phyloP scores from a whole-genome alignment of 2,329 filamentous ascomycete species.

The Cercospora sesami region DNA sequence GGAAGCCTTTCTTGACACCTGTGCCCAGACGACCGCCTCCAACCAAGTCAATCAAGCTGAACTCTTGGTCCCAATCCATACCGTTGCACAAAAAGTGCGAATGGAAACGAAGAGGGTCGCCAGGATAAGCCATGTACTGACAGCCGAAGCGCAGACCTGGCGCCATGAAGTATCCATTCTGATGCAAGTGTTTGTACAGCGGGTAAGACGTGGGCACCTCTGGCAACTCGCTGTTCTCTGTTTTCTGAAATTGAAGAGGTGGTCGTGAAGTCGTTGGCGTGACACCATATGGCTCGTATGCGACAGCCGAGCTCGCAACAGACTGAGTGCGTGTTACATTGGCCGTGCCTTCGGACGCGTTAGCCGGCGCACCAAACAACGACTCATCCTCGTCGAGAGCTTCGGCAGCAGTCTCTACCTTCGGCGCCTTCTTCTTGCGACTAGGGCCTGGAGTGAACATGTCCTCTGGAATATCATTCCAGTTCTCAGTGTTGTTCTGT shows the following conservation, averaged over 20 bases:
- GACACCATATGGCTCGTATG: slow-evolving; percentile 37
- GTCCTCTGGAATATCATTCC: slow-evolving; percentile 41
- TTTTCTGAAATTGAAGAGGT: slow-evolving; percentile 38
- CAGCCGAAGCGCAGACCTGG: slow-evolving; percentile 93
- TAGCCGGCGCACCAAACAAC: slow-evolving; percentile 33
- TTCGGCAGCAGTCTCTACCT: slow-evolving; percentile 20
- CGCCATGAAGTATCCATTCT: slow-evolving; percentile 78
- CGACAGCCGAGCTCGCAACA: slow-evolving; percentile 16
- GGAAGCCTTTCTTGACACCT: slow-evolving; percentile 91
- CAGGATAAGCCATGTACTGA: slow-evolving; percentile 91
- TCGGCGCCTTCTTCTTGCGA: slow-evolving; percentile 24
- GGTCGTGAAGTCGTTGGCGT: slow-evolving; percentile 55
- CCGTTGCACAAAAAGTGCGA: slow-evolving; percentile 89
- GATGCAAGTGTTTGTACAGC: slow-evolving; percentile 78
- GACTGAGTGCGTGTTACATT: slow-evolving; percentile 21
- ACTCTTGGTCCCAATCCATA: slow-evolving; percentile 81
- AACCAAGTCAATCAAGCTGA: slow-evolving; percentile 81
- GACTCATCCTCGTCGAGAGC: slow-evolving; percentile 32
- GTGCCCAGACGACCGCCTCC: slow-evolving; percentile 85
- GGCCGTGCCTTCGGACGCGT: slow-evolving; percentile 23
- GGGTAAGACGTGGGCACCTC: slow-evolving; percentile 61
- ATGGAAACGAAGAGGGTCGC: slow-evolving; percentile 91
- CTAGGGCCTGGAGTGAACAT: slow-evolving; percentile 32
- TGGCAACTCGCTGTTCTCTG: slow-evolving; percentile 27
- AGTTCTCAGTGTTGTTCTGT: slow-evolving; percentile 34